These are phyloP conservation scores for Cladosporium sp. DNA, from an alignment of 2,329 filamentous ascomycete species.

Conservation along the genomic window DNA sequence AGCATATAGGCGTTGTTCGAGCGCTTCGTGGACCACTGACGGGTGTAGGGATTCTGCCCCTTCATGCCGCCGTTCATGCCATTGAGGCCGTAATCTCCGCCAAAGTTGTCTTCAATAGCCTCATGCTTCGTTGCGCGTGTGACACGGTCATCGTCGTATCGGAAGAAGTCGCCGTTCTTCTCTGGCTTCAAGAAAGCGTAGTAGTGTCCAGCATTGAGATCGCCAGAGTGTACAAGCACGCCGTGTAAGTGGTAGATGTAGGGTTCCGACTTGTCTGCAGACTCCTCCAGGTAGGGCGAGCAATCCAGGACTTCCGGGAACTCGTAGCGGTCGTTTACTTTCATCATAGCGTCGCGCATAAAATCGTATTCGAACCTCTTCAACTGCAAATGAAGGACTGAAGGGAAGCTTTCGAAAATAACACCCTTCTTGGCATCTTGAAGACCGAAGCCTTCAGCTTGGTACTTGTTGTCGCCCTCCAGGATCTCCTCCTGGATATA, in stretches of 20 bases:
- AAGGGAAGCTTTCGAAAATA: slow-evolving; percentile 92
- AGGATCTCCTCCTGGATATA: slow-evolving; percentile 96
- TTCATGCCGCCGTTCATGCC: slow-evolving; percentile 53
- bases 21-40: slow-evolving; percentile 60
- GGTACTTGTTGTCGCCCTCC: slow-evolving; percentile 98
- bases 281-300: slow-evolving; percentile 77
- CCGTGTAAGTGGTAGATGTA: slow-evolving; percentile 93
- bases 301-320: slow-evolving; percentile 83
- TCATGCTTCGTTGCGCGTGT: slow-evolving; percentile 90
- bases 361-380: slow-evolving; percentile 99
- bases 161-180: slow-evolving; percentile 93
- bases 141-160: slow-evolving; percentile 94
- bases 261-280: slow-evolving; percentile 80
- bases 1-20: slow-evolving; percentile 96
- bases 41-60: slow-evolving; percentile 61
- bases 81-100: slow-evolving; percentile 67
- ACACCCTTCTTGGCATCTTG: slow-evolving; percentile 98
- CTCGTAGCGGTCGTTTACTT: slow-evolving; percentile 90
- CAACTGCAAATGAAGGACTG: slow-evolving; percentile 88
- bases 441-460: slow-evolving; percentile 83
- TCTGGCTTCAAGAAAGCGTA: slow-evolving; percentile 94
- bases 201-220: slow-evolving; percentile 95
- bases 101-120: slow-evolving; percentile 93
- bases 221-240: slow-evolving; percentile 92
- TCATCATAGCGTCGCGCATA: slow-evolving; percentile 95